phyloP scores from a whole-genome alignment of 2,329 filamentous ascomycete genomes.

The Lithohypha guttulata region DNA sequence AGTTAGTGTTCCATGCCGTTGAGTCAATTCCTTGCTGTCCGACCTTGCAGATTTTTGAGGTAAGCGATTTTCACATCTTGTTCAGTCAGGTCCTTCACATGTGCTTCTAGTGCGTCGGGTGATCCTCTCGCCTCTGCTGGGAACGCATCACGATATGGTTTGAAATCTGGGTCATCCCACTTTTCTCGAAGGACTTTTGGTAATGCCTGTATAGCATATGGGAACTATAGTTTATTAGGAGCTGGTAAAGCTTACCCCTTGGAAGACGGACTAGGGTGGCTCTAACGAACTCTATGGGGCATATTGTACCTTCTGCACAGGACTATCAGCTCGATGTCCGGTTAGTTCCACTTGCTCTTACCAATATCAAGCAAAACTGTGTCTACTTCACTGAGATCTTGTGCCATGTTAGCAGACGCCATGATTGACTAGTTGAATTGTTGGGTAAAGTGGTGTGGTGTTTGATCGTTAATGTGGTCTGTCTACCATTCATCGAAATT shows the following conservation, averaged over 20 bases:
- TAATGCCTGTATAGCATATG: constrained; percentile 17
- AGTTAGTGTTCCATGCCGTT: neutral
- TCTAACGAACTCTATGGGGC: constrained; percentile 18
- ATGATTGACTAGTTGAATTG: too few relatives aligned
- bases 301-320: constrained; percentile 17
- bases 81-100: constrained; percentile 15
- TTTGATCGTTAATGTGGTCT: too few relatives aligned
- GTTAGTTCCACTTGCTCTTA: neutral
- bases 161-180: constrained; percentile 15
- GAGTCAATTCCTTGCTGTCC: neutral
- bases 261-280: constrained; percentile 14
- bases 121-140: constrained; percentile 12
- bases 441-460: too few relatives aligned
- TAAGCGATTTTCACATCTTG: constrained; percentile 18
- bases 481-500: too few relatives aligned
- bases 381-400: neutral
- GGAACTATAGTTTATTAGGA: constrained; percentile 11
- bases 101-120: constrained; percentile 12
- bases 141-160: constrained; percentile 14
- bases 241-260: neutral
- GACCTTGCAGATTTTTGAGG: constrained; percentile 19
- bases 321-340: neutral
- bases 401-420: constrained; percentile 4
- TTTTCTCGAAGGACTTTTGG: constrained; percentile 12
- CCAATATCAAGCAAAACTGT: constrained; percentile 10